These are phyloP conservation scores for Pichia scutulata DNA, from an alignment of 805 yeast genomes.

Conservation along the genomic window DNA sequence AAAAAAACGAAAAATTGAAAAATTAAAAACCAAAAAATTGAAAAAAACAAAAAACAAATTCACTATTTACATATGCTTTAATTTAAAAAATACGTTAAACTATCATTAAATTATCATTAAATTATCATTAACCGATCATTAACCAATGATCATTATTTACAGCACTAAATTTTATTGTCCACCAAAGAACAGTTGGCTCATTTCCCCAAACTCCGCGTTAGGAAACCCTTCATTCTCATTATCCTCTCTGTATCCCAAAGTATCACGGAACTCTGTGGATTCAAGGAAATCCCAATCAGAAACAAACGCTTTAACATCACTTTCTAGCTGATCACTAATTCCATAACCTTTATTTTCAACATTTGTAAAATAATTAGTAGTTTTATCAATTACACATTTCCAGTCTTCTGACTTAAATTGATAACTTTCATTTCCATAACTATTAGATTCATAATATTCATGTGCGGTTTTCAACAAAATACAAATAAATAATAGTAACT, in stretches of 20 bases:
- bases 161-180: too few relatives aligned
- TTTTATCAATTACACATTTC: conserved; percentile 5
- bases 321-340: neutral
- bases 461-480: conserved; percentile 13
- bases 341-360: neutral
- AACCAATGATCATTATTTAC: too few relatives aligned
- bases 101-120: neutral
- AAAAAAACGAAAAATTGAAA: neutral
- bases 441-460: neutral
- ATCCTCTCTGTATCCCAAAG: neutral
- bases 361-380: neutral
- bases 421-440: neutral
- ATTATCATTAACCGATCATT: neutral
- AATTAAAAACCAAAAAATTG: neutral
- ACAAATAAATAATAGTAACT: conserved; percentile 14
- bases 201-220: neutral
- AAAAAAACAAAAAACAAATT: too few relatives aligned
- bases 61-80: too few relatives aligned
- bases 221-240: neutral
- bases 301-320: neutral
- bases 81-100: too few relatives aligned
- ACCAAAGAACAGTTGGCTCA: neutral
- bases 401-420: conserved; percentile 2
- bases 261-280: neutral
- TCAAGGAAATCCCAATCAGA: conserved; percentile 3